These are phyloP conservation scores for Thelephora aurantiotincta DNA, from an alignment of 768 basidiomycete species.

Conservation along the genomic window DNA sequence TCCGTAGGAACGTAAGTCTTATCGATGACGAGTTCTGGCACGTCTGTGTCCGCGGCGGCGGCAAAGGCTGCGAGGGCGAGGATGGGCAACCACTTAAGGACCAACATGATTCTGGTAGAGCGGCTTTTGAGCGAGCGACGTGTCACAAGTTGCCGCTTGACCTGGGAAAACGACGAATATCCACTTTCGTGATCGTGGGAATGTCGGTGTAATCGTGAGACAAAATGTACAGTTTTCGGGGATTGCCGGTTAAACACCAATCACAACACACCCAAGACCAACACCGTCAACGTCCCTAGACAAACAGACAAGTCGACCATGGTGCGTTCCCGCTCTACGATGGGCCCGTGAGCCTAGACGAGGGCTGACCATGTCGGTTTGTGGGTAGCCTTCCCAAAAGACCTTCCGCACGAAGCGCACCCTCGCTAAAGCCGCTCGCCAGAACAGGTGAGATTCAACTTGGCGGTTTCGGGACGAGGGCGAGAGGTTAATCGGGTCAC, in stretches of 20 bases:
- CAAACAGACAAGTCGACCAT: conserved; percentile 10
- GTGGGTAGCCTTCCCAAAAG: conserved; percentile 89
- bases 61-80: conserved; percentile 30
- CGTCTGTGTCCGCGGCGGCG: conserved; percentile 33
- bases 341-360: conserved; percentile 7
- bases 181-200: neutral
- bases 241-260: neutral
- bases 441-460: conserved; percentile 62
- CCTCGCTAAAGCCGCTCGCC: conserved; percentile 89
- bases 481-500: neutral
- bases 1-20: conserved; percentile 43
- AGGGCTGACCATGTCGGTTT: neutral
- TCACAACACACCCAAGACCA: conserved; percentile 2
- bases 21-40: conserved; percentile 41
- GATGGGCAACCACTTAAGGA: conserved; percentile 32
- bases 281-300: conserved; percentile 15
- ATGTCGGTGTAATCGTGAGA: neutral
- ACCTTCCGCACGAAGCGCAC: conserved; percentile 94
- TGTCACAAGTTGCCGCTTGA: conserved; percentile 4
- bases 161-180: neutral
- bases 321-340: conserved; percentile 10
- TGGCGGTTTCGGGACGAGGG: neutral
- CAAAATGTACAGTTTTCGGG: neutral
- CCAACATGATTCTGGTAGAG: conserved; percentile 28
- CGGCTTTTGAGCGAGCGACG: conserved; percentile 5